Evolutionary conservation across 257 asterid species (phyloP), one percentile per base, ranked within the genome.

Genomic region (Paulownia fortunei): DNA sequence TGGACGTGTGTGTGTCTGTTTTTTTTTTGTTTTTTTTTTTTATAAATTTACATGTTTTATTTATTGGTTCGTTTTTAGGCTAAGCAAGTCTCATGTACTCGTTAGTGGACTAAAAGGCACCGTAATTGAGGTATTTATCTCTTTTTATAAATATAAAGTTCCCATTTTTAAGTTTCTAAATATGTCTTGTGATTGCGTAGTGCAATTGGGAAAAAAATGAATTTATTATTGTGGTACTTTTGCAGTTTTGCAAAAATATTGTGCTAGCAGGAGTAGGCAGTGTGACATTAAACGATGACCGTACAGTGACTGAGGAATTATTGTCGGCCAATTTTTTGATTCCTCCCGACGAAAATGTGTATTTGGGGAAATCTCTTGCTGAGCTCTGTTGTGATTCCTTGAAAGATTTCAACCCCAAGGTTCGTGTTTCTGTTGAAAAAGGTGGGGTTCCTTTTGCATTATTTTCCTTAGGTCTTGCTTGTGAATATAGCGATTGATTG

Each of bases 261-360:
- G 92, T 93, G 83, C 88, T 96, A 76, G 99, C 99, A 1, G 99
- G 99, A 63, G 99, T 96, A 4, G 99, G 99, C 77, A 93, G 98
- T 79, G 79, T 96, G 87, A 96, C 98, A 0, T 65, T 96, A 46
- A 96, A 88, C 24, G 98, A 96, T 67, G 98, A 93, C 68, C 96
- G 94, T 34, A 27, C 74, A 30, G 94, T 87, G 69, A 89, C 92
- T 0, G 93, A 86, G 71, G 98, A 93, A 13, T 59, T 93, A 30
- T 69, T 96, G 79, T 80, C 91, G 0, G 94, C 99, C 19, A 96
- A 93, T 73, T 96, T 96, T 80, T 83, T 93, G 84, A 79, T 90
- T 81, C 97, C 97, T 54, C 74, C 79, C 0, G 94, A 80, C 58
- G 92, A 85, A 71, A 82, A 73, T 60, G 77, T 74, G 5, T 80